These are phyloP conservation scores for Trichoderma koningiopsis DNA, from an alignment of 2,329 filamentous ascomycete genomes.

Conservation along the genomic window DNA sequence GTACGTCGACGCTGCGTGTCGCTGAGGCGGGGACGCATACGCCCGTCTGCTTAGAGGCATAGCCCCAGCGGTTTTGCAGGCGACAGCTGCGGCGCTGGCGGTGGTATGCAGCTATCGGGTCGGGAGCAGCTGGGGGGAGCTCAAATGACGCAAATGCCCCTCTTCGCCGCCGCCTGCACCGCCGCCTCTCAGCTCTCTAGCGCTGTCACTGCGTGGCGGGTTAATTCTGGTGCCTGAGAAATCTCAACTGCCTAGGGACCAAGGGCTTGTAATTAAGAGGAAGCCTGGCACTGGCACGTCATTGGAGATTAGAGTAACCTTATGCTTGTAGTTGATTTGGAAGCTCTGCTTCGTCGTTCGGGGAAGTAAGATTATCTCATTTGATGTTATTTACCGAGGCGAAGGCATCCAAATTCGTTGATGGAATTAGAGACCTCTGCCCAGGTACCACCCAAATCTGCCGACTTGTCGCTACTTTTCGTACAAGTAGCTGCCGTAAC, in stretches of 20 bases:
- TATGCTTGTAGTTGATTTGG: neutral
- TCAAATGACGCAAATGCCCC: slow-evolving; percentile 34
- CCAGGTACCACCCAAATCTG: neutral
- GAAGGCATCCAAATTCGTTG: neutral
- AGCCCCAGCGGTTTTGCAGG: slow-evolving; percentile 3
- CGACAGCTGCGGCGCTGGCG: neutral
- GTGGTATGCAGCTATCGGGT: slow-evolving; percentile 24
- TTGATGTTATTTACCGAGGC: slow-evolving; percentile 26
- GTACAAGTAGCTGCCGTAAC: neutral
- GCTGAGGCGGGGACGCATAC: slow-evolving; percentile 24
- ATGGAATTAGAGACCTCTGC: neutral
- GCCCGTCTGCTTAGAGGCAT: slow-evolving; percentile 22
- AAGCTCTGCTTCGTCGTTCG: neutral
- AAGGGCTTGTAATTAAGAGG: neutral
- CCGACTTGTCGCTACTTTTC: neutral
- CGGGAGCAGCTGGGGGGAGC: slow-evolving; percentile 7
- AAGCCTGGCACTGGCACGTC: neutral
- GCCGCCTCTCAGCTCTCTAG: slow-evolving; percentile 10
- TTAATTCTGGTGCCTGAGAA: slow-evolving; percentile 24
- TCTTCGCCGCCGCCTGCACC: slow-evolving; percentile 10
- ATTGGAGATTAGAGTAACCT: neutral
- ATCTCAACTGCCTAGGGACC: neutral
- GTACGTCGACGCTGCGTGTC: slow-evolving; percentile 30
- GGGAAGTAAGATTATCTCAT: neutral
- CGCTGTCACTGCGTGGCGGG: neutral